Percentiles rank a stretch among this genome's conserved stretches.
Evolutionary conservation across 1,284 basidiomycete genomes (phyloP).

Genomic region (Dichomitus squalens): DNA sequence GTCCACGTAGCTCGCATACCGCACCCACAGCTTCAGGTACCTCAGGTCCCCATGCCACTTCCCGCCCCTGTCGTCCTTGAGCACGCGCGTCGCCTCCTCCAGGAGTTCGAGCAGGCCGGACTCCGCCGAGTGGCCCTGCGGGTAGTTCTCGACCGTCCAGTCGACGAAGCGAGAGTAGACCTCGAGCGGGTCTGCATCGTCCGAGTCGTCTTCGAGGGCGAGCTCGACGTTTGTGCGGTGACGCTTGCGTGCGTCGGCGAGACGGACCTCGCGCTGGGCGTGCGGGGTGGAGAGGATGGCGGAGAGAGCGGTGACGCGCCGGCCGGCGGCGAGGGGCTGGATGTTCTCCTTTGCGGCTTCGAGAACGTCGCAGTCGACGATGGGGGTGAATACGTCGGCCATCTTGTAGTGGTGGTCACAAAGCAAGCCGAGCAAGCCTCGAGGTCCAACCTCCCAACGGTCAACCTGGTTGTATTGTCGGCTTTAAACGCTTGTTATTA

Average conservation of each 20-base stretch:
- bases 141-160: constrained; percentile 74
- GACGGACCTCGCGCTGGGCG: constrained; percentile 67
- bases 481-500: too few relatives aligned
- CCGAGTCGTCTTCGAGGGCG: constrained; percentile 55
- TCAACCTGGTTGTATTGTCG: too few relatives aligned
- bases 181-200: constrained; percentile 50
- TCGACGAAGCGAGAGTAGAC: constrained; percentile 65
- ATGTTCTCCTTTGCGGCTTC: constrained; percentile 85
- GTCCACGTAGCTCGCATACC: constrained; percentile 85
- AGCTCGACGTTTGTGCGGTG: constrained; percentile 57
- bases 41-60: constrained; percentile 71
- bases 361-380: constrained; percentile 79
- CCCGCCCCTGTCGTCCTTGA: constrained; percentile 70
- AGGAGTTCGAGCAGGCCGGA: constrained; percentile 80
- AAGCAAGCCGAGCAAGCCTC: too few relatives aligned
- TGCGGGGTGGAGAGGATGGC: constrained; percentile 73
- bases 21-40: constrained; percentile 92
- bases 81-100: constrained; percentile 78
- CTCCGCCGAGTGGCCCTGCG: constrained; percentile 66
- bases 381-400: constrained; percentile 37
- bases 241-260: constrained; percentile 60
- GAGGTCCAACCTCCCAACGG: too few relatives aligned
- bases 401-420: constrained; percentile 9
- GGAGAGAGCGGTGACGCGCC: constrained; percentile 74
- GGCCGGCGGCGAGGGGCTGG: constrained; percentile 72